phyloP scores from a whole-genome alignment of 179 eudicot genomes.

The Camellia oleifera region DNA sequence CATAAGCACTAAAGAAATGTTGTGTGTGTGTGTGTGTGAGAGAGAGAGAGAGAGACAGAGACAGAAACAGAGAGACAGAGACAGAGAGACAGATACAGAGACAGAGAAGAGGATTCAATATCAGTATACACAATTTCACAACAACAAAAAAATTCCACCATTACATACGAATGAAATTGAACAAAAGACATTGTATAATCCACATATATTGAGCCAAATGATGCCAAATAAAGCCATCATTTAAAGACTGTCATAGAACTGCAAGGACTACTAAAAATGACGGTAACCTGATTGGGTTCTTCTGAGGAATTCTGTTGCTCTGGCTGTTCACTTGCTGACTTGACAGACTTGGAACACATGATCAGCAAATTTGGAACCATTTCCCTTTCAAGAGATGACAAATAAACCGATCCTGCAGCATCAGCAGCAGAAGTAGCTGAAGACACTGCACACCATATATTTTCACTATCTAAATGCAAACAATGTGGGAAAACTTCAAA shows the following conservation, averaged over 20 bases:
- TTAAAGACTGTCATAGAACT: not conserved
- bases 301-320: conserved; percentile 33
- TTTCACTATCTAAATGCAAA: conserved; percentile 69
- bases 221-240: not conserved
- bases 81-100: too few relatives aligned
- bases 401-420: conserved; percentile 91
- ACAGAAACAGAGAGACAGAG: too few relatives aligned
- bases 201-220: not conserved
- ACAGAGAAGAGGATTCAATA: not conserved
- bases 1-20: not conserved
- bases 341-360: conserved; percentile 63
- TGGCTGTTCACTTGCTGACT: conserved; percentile 34
- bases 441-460: conserved; percentile 96
- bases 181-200: not conserved
- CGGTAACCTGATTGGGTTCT: conserved; percentile 68
- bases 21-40: not conserved
- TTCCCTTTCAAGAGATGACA: conserved; percentile 86
- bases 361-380: conserved; percentile 90
- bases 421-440: conserved; percentile 97
- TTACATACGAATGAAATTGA: not conserved
- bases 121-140: not conserved
- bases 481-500: conserved; percentile 91
- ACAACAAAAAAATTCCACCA: not conserved
- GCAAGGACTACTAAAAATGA: not conserved
- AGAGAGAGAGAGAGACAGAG: too few relatives aligned